Evolutionary conservation across 306 rosid species (phyloP).

Genomic region (Lathyrus oleraceus): DNA sequence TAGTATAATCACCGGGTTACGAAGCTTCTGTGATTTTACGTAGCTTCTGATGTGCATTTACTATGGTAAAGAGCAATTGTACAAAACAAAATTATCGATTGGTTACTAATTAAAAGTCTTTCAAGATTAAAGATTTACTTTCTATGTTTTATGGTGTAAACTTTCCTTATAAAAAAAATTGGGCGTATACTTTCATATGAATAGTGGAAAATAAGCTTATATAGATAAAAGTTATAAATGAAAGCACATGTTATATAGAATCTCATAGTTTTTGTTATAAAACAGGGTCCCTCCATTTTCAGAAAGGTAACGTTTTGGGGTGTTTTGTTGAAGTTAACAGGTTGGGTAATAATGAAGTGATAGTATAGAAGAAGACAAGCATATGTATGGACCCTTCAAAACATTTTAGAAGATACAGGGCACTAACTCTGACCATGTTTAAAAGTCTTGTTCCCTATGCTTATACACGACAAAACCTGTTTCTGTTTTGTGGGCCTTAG

Average conservation of each 20-base stretch:
- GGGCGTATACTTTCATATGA: not conserved
- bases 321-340: not conserved
- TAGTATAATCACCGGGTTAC: no score
- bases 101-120: no score
- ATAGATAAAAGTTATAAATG: not conserved
- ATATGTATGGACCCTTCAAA: not conserved
- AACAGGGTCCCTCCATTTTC: not conserved
- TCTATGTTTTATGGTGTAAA: no score
- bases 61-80: no score
- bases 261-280: not conserved
- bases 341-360: not conserved
- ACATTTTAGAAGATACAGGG: constrained; percentile 11
- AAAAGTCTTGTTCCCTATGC: not conserved
- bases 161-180: no score
- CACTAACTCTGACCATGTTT: constrained; percentile 6
- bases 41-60: no score
- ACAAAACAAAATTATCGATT: no score
- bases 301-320: not conserved
- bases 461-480: constrained; percentile 4
- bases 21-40: no score
- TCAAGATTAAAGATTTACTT: no score
- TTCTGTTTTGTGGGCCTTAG: constrained; percentile 11
- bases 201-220: not conserved
- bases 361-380: not conserved
- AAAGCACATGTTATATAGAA: not conserved